Conservation (phyloP, 257 asterid species). For the Cruciata laevipes region DNA sequence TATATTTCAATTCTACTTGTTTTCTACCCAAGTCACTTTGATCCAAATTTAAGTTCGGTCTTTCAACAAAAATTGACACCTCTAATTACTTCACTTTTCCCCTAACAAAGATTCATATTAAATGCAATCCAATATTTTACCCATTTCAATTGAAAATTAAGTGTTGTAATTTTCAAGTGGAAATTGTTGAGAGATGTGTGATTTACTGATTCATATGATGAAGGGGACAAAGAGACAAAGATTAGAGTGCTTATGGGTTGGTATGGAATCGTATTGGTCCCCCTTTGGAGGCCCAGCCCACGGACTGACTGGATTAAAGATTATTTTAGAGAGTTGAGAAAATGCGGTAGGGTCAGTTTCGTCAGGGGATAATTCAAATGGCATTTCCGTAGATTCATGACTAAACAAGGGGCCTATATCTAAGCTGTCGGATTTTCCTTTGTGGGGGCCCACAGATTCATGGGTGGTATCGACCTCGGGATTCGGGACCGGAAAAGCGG, state of each 20-base stretch:
- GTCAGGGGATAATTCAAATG: not conserved
- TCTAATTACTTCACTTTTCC: no score
- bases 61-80: no score
- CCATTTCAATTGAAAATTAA: no score
- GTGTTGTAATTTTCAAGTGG: not conserved
- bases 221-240: not conserved
- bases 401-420: not conserved
- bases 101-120: no score
- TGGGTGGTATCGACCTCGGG: slow-evolving; percentile 19
- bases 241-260: not conserved
- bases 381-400: slow-evolving; percentile 2
- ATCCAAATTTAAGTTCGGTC: no score
- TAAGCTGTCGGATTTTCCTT: not conserved
- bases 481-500: slow-evolving; percentile 9
- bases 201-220: no score
- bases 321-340: not conserved
- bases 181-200: no score
- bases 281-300: slow-evolving; percentile 7
- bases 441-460: slow-evolving; percentile 11
- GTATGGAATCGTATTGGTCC: not conserved
- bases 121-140: no score
- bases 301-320: not conserved
- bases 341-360: not conserved
- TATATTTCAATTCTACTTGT: no score
- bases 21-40: no score